Evolutionary conservation across 2,329 filamentous ascomycete species (phyloP), one percentile per base, ranked within the genome.

Genomic region (Pestalotiopsis sp.): DNA sequence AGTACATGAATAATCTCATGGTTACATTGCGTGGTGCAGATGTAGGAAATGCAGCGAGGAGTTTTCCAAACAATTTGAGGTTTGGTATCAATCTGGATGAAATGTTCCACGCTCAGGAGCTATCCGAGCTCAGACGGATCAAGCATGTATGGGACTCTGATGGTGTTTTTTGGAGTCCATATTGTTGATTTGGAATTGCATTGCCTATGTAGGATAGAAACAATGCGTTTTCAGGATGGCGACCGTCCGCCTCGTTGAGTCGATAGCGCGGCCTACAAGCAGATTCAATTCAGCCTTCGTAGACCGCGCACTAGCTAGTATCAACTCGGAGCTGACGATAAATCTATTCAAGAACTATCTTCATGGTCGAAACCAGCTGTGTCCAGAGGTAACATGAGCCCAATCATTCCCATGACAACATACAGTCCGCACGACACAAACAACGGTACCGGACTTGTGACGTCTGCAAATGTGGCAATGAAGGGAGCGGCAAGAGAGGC

Each of bases 61-160:
- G 61, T 9, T 64, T 64, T 52, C 30, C 61, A 20, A 64, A 64
- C 6, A 64, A 64, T 5, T 14, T 64, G 40, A 22, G 61, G 26
- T 64, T 64, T 35, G 14, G 30, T 9, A 40, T 40, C 1, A 17
- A 35, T 17, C 17, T 64, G 17, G 61, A n/a, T 1, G 61, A 64
- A 17, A 26, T 40, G 24, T 64, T 40, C 20, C 13, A 30, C 24
- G 11, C 24, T 10, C 30, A 52, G 5, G 26, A 11, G 20, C 13
- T 64, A 39, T 11, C n/a, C 10, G 61, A 64, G 38, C 20, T 64
- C 38, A 26, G n/a, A 7, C 30, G 14, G 3, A 35, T 64, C 22
- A 64, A 52, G 40, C 30, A 52, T 24, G 22, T 40, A 22, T 64
- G 61, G 61, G 61, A 64, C n/a, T 39, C 61, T 11, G 6, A 44